phyloP scores from a whole-genome alignment of 805 yeast genomes.

The Jamesozyma lodderae region DNA sequence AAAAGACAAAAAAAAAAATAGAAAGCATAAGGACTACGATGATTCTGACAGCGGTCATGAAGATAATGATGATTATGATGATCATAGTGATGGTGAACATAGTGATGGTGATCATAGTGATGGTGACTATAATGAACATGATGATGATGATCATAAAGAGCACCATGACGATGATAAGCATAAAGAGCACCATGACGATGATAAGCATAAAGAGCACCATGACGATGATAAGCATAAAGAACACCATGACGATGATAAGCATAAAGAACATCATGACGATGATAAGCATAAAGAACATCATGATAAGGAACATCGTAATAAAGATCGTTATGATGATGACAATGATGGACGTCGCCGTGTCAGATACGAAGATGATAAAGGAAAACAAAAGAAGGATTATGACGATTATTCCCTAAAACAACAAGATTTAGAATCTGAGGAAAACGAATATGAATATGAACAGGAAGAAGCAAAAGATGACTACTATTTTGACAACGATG shows the following conservation, averaged over 20 bases:
- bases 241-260: neutral
- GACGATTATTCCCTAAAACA: too few relatives aligned
- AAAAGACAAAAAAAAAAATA: neutral
- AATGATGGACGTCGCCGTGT: too few relatives aligned
- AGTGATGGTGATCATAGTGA: neutral
- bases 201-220: neutral
- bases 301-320: neutral
- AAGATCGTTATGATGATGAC: too few relatives aligned
- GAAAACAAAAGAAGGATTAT: too few relatives aligned
- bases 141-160: neutral
- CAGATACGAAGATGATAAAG: too few relatives aligned
- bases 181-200: neutral
- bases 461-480: neutral
- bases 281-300: neutral
- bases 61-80: slow-evolving; percentile 1
- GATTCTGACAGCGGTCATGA: neutral
- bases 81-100: neutral
- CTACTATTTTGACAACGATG: neutral
- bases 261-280: neutral
- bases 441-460: neutral
- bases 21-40: neutral
- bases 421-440: too few relatives aligned
- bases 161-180: neutral
- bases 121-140: neutral
- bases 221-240: neutral